Conservation (phyloP, 129 eudicot species). For the Scalesia atractyloides region DNA sequence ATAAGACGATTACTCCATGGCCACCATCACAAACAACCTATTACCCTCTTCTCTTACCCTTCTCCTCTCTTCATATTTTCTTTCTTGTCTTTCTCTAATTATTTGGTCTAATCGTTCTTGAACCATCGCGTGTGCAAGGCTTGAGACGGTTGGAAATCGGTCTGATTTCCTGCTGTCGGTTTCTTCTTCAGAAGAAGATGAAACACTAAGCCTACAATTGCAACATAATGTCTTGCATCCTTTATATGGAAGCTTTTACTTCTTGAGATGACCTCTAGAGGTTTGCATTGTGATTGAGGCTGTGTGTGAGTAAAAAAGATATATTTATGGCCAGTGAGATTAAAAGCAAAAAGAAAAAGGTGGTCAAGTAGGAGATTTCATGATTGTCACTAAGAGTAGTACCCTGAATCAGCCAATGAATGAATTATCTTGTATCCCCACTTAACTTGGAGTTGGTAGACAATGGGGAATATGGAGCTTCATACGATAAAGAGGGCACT, state of each 20-base stretch:
- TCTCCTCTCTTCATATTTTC: conserved; percentile 46
- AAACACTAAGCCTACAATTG: conserved; percentile 73
- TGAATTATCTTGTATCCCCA: conserved; percentile 24
- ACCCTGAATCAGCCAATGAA: conserved; percentile 26
- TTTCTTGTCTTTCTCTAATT: conserved; percentile 57
- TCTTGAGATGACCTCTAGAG: conserved; percentile 52
- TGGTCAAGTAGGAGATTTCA: conserved; percentile 52
- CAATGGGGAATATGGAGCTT: conserved; percentile 21
- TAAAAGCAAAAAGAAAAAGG: conserved; percentile 44
- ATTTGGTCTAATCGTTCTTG: conserved; percentile 77
- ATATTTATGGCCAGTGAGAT: conserved; percentile 46
- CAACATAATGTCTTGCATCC: conserved; percentile 79
- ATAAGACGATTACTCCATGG: conserved; percentile 73
- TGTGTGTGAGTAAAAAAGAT: conserved; percentile 37
- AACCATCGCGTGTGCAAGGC: conserved; percentile 80
- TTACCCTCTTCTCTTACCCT: conserved; percentile 37
- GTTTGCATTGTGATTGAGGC: conserved; percentile 49
- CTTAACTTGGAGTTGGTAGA: conserved; percentile 25
- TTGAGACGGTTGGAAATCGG: conserved; percentile 51
- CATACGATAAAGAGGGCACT: background rate
- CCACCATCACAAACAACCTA: conserved; percentile 70
- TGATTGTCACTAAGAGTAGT: conserved; percentile 51
- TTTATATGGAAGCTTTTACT: conserved; percentile 53
- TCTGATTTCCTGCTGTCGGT: conserved; percentile 49
- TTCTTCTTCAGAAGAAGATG: conserved; percentile 65